These are phyloP conservation scores for Claviceps maximensis DNA, from an alignment of 2,329 filamentous ascomycete genomes.

Conservation along the genomic window DNA sequence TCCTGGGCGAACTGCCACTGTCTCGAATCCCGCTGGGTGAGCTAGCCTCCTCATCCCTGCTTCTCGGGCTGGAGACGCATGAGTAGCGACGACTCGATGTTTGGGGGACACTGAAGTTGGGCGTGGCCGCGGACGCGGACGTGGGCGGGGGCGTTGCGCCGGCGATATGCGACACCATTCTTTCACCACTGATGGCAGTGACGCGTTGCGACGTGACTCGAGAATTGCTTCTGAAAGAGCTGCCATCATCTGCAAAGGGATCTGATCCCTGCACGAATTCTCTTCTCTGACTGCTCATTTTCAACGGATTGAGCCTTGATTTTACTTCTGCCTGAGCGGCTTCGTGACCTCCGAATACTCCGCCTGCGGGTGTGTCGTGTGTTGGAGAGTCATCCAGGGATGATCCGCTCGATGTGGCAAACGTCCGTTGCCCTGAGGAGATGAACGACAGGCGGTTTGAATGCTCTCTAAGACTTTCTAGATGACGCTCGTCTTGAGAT, in stretches of 20 bases:
- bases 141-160: too few relatives aligned
- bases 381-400: slow-evolving; percentile 45
- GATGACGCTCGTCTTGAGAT: slow-evolving; percentile 44
- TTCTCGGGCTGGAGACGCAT: slow-evolving; percentile 18
- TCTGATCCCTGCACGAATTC: slow-evolving; percentile 37
- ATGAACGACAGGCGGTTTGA: slow-evolving; percentile 44
- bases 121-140: slow-evolving; percentile 18
- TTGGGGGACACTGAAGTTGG: slow-evolving; percentile 42
- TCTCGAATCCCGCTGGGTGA: slow-evolving; percentile 4
- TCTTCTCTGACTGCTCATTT: slow-evolving; percentile 36
- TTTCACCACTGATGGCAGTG: slow-evolving; percentile 3
- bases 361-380: slow-evolving; percentile 23
- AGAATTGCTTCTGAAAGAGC: not conserved
- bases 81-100: slow-evolving; percentile 32
- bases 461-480: slow-evolving; percentile 44
- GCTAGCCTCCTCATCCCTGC: slow-evolving; percentile 5
- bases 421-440: slow-evolving; percentile 47
- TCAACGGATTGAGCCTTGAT: slow-evolving; percentile 37
- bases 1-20: not conserved
- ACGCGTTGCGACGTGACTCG: slow-evolving; percentile 7
- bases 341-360: slow-evolving; percentile 21
- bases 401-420: slow-evolving; percentile 44
- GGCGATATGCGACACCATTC: slow-evolving; percentile 5
- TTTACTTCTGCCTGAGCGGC: slow-evolving; percentile 22
- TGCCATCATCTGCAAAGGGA: slow-evolving; percentile 25